These are phyloP conservation scores for Neodidymelliopsis sp. DNA, from an alignment of 2,329 filamentous ascomycete genomes.

Conservation along the genomic window DNA sequence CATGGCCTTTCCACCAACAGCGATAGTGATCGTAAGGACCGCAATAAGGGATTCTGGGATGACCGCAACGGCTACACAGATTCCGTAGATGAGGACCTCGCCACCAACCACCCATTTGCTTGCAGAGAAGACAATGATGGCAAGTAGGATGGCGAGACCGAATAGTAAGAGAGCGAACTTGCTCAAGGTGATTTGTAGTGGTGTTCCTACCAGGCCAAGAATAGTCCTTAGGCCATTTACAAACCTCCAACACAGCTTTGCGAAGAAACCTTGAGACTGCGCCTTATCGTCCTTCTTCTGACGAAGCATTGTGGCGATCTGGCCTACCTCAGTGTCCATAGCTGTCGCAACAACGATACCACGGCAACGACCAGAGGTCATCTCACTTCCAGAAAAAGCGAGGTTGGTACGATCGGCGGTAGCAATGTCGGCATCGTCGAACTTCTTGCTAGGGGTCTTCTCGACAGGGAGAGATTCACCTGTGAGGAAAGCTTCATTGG, in stretches of 20 bases:
- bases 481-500: conserved; percentile 77
- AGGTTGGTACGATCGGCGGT: conserved; percentile 73
- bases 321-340: conserved; percentile 78
- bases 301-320: conserved; percentile 74
- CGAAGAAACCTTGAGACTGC: conserved; percentile 57
- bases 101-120: conserved; percentile 57
- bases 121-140: conserved; percentile 72
- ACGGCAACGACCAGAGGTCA: conserved; percentile 73
- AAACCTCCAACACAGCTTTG: conserved; percentile 38
- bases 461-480: conserved; percentile 75
- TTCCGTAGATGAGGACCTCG: conserved; percentile 58
- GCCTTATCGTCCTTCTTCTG: conserved; percentile 61
- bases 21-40: conserved; percentile 72
- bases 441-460: conserved; percentile 65
- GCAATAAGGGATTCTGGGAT: conserved; percentile 66
- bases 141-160: conserved; percentile 73
- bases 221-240: conserved; percentile 56
- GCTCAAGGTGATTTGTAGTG: conserved; percentile 83
- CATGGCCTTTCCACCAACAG: conserved; percentile 53
- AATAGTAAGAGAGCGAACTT: conserved; percentile 86
- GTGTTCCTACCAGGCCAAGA: conserved; percentile 77
- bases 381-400: conserved; percentile 74
- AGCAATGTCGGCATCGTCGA: conserved; percentile 61
- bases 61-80: conserved; percentile 57
- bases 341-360: conserved; percentile 75